A percentile compares a stretch with the other conserved stretches of the same genome.
Evolutionary conservation across 352 stramenopile species (phyloP).

Genomic region (Aphanomyces stellatus): DNA sequence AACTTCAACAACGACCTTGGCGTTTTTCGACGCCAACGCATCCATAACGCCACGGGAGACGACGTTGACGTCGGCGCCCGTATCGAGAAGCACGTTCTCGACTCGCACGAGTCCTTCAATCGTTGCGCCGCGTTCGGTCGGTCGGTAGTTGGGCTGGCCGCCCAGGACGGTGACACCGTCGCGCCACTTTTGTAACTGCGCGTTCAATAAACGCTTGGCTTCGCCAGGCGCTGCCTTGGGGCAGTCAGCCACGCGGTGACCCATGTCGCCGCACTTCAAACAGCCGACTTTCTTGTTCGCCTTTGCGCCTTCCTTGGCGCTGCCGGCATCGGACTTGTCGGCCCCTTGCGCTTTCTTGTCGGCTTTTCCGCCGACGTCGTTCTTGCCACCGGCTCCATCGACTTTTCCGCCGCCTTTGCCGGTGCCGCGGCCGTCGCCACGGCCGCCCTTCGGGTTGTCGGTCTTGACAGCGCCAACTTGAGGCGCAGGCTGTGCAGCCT

Average conservation of each 20-base stretch:
- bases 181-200: slow-evolving; percentile 2
- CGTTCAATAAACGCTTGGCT: not conserved
- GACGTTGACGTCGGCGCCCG: slow-evolving; percentile 8
- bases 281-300: not conserved
- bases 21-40: not conserved
- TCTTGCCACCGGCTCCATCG: not conserved
- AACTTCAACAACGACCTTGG: not conserved
- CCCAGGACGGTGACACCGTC: not conserved
- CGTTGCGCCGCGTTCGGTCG: not conserved
- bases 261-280: slow-evolving; percentile 5
- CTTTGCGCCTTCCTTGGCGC: not conserved
- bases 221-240: slow-evolving; percentile 6
- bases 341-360: not conserved
- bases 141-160: not conserved
- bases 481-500: not conserved
- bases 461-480: not conserved
- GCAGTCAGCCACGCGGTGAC: slow-evolving; percentile 11
- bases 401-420: not conserved
- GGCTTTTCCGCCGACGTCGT: not conserved
- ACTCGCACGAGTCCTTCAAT: not conserved
- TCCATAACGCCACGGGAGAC: slow-evolving; percentile 3
- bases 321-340: not conserved
- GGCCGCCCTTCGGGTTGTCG: not conserved
- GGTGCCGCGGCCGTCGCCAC: not conserved
- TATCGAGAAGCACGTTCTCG: slow-evolving; percentile 4